Evolutionary conservation across 2,329 filamentous ascomycete species (phyloP).

Genomic region (Berkeleyomyces basicola): DNA sequence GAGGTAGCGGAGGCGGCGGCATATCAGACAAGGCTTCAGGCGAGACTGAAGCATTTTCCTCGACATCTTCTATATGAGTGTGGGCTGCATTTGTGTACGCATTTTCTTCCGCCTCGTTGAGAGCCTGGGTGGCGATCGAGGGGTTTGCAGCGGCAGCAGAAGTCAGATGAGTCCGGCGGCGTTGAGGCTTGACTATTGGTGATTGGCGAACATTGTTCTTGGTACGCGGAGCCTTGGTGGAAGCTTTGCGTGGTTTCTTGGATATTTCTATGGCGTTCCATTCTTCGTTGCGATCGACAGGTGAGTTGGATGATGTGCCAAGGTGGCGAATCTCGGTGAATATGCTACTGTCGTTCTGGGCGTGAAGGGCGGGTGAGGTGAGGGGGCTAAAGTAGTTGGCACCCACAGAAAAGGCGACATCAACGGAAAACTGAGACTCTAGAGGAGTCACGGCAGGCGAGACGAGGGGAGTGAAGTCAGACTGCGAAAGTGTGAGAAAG

Average conservation of each 20-base stretch:
- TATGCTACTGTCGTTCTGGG: constrained; percentile 39
- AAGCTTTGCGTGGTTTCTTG: constrained; percentile 37
- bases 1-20: constrained; percentile 49
- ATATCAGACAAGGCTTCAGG: constrained; percentile 48
- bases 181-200: constrained; percentile 52
- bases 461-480: constrained; percentile 65
- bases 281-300: constrained; percentile 33
- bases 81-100: constrained; percentile 5
- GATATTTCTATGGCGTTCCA: constrained; percentile 17
- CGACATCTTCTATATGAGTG: constrained; percentile 34
- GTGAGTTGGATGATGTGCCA: constrained; percentile 35
- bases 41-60: constrained; percentile 48
- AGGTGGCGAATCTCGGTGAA: constrained; percentile 29
- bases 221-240: constrained; percentile 31
- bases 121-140: constrained; percentile 36
- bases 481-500: constrained; percentile 25
- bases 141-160: constrained; percentile 30
- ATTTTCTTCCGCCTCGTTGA: constrained; percentile 35
- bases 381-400: constrained; percentile 69
- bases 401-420: constrained; percentile 43
- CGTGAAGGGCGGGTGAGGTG: constrained; percentile 63
- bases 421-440: constrained; percentile 50
- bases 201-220: constrained; percentile 48
- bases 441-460: constrained; percentile 73
- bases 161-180: constrained; percentile 28